Percentiles rank a stretch among this genome's conserved stretches.
Conservation (phyloP, 441 rosid genomes). For the Mallotus repandus region DNA sequence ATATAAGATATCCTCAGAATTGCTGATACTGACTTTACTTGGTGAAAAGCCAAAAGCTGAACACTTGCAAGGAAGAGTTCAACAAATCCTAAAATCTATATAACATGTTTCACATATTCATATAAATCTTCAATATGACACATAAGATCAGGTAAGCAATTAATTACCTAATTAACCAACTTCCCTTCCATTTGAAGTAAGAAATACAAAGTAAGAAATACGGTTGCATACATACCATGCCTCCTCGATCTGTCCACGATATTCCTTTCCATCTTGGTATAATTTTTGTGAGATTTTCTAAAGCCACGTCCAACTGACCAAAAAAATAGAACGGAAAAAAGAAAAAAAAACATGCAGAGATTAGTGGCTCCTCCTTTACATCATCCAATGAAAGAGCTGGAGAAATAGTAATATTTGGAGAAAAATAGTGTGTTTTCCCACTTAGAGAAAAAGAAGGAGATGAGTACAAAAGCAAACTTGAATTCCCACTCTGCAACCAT, state of each 20-base stretch:
- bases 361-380: not conserved
- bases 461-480: not conserved
- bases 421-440: not conserved
- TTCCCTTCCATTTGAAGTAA: not conserved
- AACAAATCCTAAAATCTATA: constrained; percentile 1
- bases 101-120: constrained; percentile 1
- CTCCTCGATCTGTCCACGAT: constrained; percentile 76
- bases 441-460: not conserved
- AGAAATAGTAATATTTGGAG: not conserved
- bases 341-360: not conserved
- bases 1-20: not conserved
- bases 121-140: not conserved
- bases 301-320: constrained; percentile 51
- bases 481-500: not conserved
- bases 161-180: not conserved
- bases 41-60: not conserved
- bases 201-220: not conserved
- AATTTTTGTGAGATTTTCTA: constrained; percentile 42
- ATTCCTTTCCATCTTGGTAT: constrained; percentile 62
- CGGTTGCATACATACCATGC: constrained; percentile 48
- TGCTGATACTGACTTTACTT: not conserved
- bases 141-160: not conserved
- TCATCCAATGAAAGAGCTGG: not conserved
- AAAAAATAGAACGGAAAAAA: constrained; percentile 6
- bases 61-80: constrained; percentile 2